Conservation (phyloP, 768 basidiomycete species). For the Sporobolomyces roseus region DNA sequence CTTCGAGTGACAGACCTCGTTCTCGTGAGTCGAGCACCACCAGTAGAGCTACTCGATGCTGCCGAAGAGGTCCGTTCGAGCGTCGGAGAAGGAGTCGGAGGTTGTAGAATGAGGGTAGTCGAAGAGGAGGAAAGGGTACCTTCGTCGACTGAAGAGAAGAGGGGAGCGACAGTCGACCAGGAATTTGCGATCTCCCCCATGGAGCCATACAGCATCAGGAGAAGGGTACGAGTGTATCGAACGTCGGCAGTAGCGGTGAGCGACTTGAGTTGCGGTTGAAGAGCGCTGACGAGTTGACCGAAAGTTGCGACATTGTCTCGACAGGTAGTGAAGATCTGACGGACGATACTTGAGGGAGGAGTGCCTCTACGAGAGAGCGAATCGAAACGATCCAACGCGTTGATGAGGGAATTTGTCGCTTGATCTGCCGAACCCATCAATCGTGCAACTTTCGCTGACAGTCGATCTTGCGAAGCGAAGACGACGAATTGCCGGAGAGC, state of each 20-base stretch:
- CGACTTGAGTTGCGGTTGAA: slow-evolving; percentile 75
- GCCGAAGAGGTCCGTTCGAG: slow-evolving; percentile 11
- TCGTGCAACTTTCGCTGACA: slow-evolving; percentile 72
- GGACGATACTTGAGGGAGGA: slow-evolving; percentile 69
- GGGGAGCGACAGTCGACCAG: slow-evolving; percentile 73
- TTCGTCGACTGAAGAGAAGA: slow-evolving; percentile 58
- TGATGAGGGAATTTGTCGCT: slow-evolving; percentile 78
- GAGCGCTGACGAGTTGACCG: slow-evolving; percentile 77
- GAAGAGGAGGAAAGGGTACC: neutral
- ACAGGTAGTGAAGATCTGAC: slow-evolving; percentile 74
- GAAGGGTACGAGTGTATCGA: slow-evolving; percentile 79
- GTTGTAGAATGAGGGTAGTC: slow-evolving; percentile 39
- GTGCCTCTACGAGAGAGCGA: slow-evolving; percentile 63
- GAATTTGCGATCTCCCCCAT: slow-evolving; percentile 79
- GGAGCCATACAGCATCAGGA: slow-evolving; percentile 82
- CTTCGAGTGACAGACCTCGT: slow-evolving; percentile 31
- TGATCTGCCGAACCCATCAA: slow-evolving; percentile 78
- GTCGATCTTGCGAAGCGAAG: slow-evolving; percentile 74
- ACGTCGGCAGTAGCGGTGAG: slow-evolving; percentile 69
- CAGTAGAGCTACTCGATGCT: neutral
- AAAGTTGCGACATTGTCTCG: slow-evolving; percentile 78
- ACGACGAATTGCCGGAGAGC: slow-evolving; percentile 81
- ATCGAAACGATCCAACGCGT: slow-evolving; percentile 87
- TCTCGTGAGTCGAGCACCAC: slow-evolving; percentile 17
- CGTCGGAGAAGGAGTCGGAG: slow-evolving; percentile 40